Percentiles rank a stretch among this genome's conserved stretches.
These are phyloP conservation scores for Rhodotorula mucilaginosa DNA, from an alignment of 1,284 basidiomycete species.

Conservation along the genomic window DNA sequence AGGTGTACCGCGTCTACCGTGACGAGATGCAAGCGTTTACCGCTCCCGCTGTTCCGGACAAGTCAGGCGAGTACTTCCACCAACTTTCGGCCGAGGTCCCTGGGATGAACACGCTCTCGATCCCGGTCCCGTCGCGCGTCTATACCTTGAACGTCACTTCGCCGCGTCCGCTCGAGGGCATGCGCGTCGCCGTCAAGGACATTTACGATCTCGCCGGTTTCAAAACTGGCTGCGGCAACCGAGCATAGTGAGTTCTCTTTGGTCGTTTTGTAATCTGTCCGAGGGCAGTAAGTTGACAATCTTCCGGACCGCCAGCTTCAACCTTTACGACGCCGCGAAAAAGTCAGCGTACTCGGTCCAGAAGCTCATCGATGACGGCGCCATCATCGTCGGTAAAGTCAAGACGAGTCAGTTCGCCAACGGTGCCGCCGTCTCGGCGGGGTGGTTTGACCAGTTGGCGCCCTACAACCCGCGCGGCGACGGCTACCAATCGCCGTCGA, in stretches of 20 bases:
- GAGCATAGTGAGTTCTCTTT: too few relatives aligned
- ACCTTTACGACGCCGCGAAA: not conserved
- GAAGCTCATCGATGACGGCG: not conserved
- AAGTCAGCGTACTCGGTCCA: not conserved
- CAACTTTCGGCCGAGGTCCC: not conserved
- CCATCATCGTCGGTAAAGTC: not conserved
- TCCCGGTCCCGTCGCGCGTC: not conserved
- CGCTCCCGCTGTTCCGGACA: too few relatives aligned
- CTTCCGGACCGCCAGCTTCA: not conserved
- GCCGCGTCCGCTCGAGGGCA: not conserved
- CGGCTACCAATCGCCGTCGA: not conserved
- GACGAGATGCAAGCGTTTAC: too few relatives aligned
- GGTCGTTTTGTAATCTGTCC: too few relatives aligned
- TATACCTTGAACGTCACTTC: not conserved
- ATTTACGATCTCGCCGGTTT: not conserved
- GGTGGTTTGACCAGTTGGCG: not conserved
- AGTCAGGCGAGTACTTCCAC: too few relatives aligned
- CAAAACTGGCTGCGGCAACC: not conserved
- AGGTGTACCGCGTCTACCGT: too few relatives aligned
- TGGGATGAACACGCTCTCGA: not conserved
- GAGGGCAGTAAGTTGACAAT: not conserved
- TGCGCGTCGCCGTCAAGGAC: not conserved
- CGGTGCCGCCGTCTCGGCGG: too few relatives aligned
- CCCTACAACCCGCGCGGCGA: not conserved
- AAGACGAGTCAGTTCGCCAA: not conserved